These are phyloP conservation scores for Discostella pseudostelligera DNA, from an alignment of 108 stramenopile genomes.

Conservation along the genomic window DNA sequence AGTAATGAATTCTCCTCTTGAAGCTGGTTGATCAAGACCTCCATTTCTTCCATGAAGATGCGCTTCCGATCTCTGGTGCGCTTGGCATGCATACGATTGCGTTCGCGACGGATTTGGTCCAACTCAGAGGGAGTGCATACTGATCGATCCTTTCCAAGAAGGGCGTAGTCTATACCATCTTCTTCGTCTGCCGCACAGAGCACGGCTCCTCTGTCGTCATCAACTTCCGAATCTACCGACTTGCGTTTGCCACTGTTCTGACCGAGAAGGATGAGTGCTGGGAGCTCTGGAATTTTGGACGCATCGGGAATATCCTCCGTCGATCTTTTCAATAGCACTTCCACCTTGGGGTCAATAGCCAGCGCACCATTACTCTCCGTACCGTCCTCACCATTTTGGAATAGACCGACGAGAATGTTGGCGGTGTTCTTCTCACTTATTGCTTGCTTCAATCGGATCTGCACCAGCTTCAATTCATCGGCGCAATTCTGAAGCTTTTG, in stretches of 20 bases:
- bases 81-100: constrained; percentile 93
- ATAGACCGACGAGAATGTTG: constrained; percentile 75
- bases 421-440: constrained; percentile 91
- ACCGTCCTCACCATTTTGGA: constrained; percentile 35
- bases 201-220: background rate
- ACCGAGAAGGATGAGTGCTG: constrained; percentile 75
- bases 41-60: constrained; percentile 84
- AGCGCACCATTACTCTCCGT: constrained; percentile 9
- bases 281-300: constrained; percentile 72
- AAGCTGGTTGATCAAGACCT: constrained; percentile 69
- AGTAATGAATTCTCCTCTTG: constrained; percentile 73
- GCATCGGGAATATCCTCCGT: constrained; percentile 77
- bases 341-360: constrained; percentile 60
- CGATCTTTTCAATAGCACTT: constrained; percentile 52
- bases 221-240: constrained; percentile 13
- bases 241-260: constrained; percentile 66
- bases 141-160: constrained; percentile 78
- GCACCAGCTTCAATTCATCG: constrained; percentile 64
- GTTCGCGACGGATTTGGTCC: constrained; percentile 81
- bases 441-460: constrained; percentile 71
- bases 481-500: constrained; percentile 52
- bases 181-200: constrained; percentile 37
- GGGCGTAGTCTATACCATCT: constrained; percentile 84
- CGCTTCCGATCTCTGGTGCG: constrained; percentile 84
- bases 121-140: constrained; percentile 80